phyloP scores from a whole-genome alignment of 106 monocot genomes.

The Allium sativum region DNA sequence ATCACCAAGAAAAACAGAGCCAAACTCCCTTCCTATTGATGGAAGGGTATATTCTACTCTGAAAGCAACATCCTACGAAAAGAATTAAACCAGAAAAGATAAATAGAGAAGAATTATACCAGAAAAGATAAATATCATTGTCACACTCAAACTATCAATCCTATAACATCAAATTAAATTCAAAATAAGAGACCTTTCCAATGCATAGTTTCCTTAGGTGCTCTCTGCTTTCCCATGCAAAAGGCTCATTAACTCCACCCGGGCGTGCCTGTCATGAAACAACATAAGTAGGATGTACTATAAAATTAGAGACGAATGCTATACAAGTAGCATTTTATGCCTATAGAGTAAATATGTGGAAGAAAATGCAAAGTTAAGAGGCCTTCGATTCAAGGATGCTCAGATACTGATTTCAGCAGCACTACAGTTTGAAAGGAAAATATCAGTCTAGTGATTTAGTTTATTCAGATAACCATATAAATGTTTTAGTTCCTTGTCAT shows the following conservation, averaged over 20 bases:
- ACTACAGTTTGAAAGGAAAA: too few relatives aligned
- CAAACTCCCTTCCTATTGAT: slow-evolving; percentile 87
- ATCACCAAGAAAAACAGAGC: slow-evolving; percentile 84
- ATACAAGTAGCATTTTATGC: too few relatives aligned
- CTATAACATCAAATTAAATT: slow-evolving; percentile 1
- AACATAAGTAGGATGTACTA: slow-evolving; percentile 6
- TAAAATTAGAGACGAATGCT: neutral
- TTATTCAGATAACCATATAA: too few relatives aligned
- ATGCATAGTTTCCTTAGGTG: slow-evolving; percentile 82
- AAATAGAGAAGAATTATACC: too few relatives aligned
- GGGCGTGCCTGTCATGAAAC: slow-evolving; percentile 45
- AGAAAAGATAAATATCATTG: neutral
- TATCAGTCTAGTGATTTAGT: too few relatives aligned
- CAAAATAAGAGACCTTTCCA: slow-evolving; percentile 66
- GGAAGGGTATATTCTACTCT: slow-evolving; percentile 72
- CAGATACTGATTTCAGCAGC: too few relatives aligned
- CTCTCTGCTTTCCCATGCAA: slow-evolving; percentile 97
- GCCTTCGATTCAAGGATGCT: too few relatives aligned
- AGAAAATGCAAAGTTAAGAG: too few relatives aligned
- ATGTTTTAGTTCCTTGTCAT: too few relatives aligned
- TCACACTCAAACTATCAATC: neutral
- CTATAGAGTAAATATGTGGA: too few relatives aligned
- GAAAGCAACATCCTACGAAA: slow-evolving; percentile 80
- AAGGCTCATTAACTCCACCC: slow-evolving; percentile 77
- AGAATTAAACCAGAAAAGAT: too few relatives aligned